These are phyloP conservation scores for Nematodospora anomalae DNA, from an alignment of 1,139 yeast genomes.

Conservation along the genomic window DNA sequence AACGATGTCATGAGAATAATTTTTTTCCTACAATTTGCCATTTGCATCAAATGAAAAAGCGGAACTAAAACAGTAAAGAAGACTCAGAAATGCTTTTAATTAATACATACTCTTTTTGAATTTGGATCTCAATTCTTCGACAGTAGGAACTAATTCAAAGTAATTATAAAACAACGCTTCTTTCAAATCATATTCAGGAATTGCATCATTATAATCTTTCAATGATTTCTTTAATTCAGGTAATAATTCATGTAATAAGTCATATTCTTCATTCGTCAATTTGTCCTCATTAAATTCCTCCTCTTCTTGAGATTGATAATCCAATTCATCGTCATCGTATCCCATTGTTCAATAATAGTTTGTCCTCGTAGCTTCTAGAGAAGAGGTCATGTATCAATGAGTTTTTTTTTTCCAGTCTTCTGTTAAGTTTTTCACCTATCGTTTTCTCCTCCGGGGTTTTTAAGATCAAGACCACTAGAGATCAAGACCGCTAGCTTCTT, in stretches of 20 bases:
- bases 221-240: constrained; percentile 41
- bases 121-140: constrained; percentile 50
- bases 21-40: too few relatives aligned
- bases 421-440: too few relatives aligned
- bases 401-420: too few relatives aligned
- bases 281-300: constrained; percentile 23
- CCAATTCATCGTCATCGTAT: constrained; percentile 18
- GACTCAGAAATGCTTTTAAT: not conserved
- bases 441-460: too few relatives aligned
- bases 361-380: too few relatives aligned
- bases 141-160: constrained; percentile 54
- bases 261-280: constrained; percentile 33
- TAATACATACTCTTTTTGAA: constrained; percentile 47
- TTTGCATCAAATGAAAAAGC: too few relatives aligned
- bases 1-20: too few relatives aligned
- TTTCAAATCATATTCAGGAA: constrained; percentile 54
- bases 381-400: too few relatives aligned
- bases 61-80: not conserved
- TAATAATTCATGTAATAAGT: constrained; percentile 40
- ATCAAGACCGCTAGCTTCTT: too few relatives aligned
- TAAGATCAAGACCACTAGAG: too few relatives aligned
- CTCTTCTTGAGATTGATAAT: constrained; percentile 16
- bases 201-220: constrained; percentile 40
- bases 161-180: constrained; percentile 63
- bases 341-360: constrained; percentile 16